Evolutionary conservation across 2,329 filamentous ascomycete species (phyloP), one percentile per base, ranked within the genome.

Genomic region (Pseudogymnoascus sp.): DNA sequence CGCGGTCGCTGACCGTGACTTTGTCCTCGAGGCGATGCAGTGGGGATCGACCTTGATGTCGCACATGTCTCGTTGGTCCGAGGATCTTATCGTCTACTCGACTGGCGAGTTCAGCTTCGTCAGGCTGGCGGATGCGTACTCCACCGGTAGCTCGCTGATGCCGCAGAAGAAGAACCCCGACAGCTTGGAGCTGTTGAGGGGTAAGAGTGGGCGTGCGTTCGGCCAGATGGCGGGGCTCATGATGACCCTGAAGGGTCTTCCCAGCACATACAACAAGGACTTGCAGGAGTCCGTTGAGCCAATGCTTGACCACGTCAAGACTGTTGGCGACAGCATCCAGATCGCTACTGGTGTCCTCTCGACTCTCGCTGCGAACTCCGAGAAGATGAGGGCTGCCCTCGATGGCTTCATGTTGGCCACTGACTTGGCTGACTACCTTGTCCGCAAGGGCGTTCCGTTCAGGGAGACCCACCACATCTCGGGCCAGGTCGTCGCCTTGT

Each of bases 221-320:
- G 91, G 91, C 26, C 87, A 91, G 67, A 89, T 93, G 85, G 83
- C 88, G 4, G 90, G 90, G 38, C 77, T 94, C 66, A 91, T 91
- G 82, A 87, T 86, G 77, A 90, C 86, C 38, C 80, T 77, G 61
- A 82, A 83, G 73, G 88, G 88, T 62, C 83, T 94, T 29, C 89
- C 90, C 1, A 89, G 83, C 45, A 91, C 89, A 2, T 95, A 95
- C 80, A 93, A 95, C 80, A 96, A 95, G 77, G 91, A 96, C 74
- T 76, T 95, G 21, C 91, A 96, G 76, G 91, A 96, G 77, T 88
- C 85, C 63, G 87, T 90, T 65, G 89, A 95, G 79, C 88, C 89
- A n/a, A 85, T 96, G 77, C 83, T 96, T 59, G 90, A 95, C 74
- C 84, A 87, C 73, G 83, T 92, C 75, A 90, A 92, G 81, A 93